Conservation (phyloP, 768 basidiomycete genomes). For the Pisolithus orientalis region DNA sequence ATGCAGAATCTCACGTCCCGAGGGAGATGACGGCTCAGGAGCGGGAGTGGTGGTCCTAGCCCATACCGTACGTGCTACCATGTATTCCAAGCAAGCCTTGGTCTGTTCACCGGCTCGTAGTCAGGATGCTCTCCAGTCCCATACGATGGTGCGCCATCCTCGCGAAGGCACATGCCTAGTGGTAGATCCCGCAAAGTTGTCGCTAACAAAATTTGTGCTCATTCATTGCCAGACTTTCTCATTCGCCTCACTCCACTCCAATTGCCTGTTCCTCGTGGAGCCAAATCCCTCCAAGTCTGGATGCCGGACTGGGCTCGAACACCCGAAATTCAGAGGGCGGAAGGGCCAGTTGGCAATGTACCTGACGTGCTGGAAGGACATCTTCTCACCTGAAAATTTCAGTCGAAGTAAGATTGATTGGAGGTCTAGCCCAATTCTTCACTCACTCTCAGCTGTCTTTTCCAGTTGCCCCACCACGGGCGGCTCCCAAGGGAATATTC, state of each 20-base stretch:
- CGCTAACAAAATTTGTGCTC: conserved; percentile 1
- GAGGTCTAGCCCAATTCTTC: neutral
- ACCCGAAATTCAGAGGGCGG: conserved; percentile 50
- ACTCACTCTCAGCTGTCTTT: neutral
- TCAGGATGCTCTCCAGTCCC: conserved; percentile 68
- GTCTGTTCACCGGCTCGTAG: conserved; percentile 28
- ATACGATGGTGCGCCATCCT: conserved; percentile 48
- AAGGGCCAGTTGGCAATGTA: conserved; percentile 44
- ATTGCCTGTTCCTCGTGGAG: conserved; percentile 28
- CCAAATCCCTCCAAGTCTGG: conserved; percentile 24
- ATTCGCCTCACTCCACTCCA: conserved; percentile 51
- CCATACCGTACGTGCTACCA: conserved; percentile 55
- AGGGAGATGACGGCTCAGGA: conserved; percentile 61
- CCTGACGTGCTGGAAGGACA: conserved; percentile 53
- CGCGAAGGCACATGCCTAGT: conserved; percentile 46
- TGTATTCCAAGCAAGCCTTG: neutral
- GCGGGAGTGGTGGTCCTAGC: conserved; percentile 63
- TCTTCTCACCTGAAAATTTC: conserved; percentile 30
- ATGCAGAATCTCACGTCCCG: conserved; percentile 30
- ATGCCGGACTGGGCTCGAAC: conserved; percentile 60
- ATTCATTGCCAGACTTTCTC: conserved; percentile 48
- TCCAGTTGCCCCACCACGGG: conserved; percentile 18
- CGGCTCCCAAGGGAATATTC: conserved; percentile 24
- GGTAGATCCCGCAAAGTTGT: conserved; percentile 33
- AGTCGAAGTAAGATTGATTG: conserved; percentile 29